Conservation (phyloP, 495 filamentous ascomycete species). For the Diplogelasinospora grovesii region DNA sequence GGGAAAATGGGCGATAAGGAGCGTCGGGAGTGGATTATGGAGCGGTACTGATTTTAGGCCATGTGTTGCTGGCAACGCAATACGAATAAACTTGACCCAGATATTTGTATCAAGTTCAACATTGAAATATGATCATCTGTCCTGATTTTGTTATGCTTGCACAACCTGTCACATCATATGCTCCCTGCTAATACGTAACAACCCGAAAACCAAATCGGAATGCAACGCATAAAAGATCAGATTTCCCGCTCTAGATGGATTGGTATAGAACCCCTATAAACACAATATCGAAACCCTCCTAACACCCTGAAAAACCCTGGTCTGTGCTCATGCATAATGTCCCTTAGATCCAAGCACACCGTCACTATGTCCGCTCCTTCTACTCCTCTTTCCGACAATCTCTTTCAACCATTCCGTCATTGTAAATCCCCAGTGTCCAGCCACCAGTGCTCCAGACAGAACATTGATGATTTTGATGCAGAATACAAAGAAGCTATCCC, state of each 20-base stretch:
- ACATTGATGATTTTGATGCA: slow-evolving; percentile 66
- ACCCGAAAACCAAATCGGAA: too few relatives aligned
- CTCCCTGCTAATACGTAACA: too few relatives aligned
- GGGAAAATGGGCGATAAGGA: slow-evolving; percentile 35
- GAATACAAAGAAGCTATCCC: slow-evolving; percentile 66
- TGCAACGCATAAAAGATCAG: too few relatives aligned
- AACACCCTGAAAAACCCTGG: too few relatives aligned
- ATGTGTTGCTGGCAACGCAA: neutral
- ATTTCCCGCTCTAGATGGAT: neutral
- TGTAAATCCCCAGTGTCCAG: slow-evolving; percentile 54
- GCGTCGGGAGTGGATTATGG: slow-evolving; percentile 53
- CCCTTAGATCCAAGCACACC: slow-evolving; percentile 44
- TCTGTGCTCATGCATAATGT: too few relatives aligned
- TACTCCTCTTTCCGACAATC: slow-evolving; percentile 39
- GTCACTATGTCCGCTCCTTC: slow-evolving; percentile 47
- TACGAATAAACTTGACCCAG: neutral
- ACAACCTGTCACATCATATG: too few relatives aligned
- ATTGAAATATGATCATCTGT: too few relatives aligned
- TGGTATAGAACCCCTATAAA: too few relatives aligned
- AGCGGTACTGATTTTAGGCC: slow-evolving; percentile 48
- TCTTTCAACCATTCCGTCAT: slow-evolving; percentile 46
- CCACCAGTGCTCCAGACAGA: slow-evolving; percentile 53
- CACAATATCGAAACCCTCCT: too few relatives aligned
- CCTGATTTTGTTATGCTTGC: neutral
- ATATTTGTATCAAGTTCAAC: too few relatives aligned